Evolutionary conservation across 768 basidiomycete genomes (phyloP).

Genomic region (Boletales sp.): DNA sequence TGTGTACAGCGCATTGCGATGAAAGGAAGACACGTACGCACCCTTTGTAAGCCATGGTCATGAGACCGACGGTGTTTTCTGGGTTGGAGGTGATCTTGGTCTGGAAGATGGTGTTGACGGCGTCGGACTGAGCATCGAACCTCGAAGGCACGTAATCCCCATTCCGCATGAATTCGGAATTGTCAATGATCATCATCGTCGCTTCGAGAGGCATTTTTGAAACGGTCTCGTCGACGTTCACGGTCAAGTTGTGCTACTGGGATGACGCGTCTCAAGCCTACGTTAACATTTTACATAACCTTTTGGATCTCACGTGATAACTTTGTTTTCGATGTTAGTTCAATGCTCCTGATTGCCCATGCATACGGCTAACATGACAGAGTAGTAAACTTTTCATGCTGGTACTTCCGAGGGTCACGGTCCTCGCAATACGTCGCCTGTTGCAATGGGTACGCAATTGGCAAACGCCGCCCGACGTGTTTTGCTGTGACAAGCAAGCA

Average conservation of each 20-base stretch:
- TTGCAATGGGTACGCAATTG: too few relatives aligned
- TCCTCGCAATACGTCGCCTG: too few relatives aligned
- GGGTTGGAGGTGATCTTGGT: constrained; percentile 95
- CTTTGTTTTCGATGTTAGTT: too few relatives aligned
- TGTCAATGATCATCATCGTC: constrained; percentile 96
- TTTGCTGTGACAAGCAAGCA: too few relatives aligned
- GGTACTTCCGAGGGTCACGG: too few relatives aligned
- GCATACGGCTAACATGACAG: too few relatives aligned
- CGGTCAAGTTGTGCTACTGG: constrained; percentile 4
- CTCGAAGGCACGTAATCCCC: constrained; percentile 87
- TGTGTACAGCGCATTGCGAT: background rate
- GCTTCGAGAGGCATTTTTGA: constrained; percentile 91
- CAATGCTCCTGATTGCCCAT: too few relatives aligned
- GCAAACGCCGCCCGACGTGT: too few relatives aligned
- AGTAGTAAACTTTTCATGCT: too few relatives aligned
- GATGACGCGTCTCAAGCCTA: constrained; percentile 26
- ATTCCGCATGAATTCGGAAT: constrained; percentile 96
- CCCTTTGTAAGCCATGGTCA: constrained; percentile 99
- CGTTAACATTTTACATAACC: constrained; percentile 18
- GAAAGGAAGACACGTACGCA: constrained; percentile 35
- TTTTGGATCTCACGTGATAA: too few relatives aligned
- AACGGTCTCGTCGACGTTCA: constrained; percentile 9
- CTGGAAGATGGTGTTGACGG: constrained; percentile 85
- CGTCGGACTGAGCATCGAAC: constrained; percentile 88
- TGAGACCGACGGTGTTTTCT: constrained; percentile 94